Evolutionary conservation across 139 green algal genomes (phyloP).

Genomic region (Coelastrella sp.): DNA sequence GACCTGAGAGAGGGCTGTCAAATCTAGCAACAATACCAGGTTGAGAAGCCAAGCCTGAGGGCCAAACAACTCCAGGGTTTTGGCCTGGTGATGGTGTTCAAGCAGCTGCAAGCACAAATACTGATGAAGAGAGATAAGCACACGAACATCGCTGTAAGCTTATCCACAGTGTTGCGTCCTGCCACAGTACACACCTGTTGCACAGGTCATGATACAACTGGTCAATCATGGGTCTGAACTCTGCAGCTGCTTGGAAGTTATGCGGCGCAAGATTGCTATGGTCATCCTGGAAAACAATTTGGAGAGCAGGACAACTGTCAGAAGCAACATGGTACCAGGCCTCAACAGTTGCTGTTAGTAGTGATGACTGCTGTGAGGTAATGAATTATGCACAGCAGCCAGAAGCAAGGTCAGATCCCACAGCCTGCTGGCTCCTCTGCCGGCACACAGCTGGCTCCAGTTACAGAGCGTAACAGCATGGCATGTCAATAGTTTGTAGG

Average conservation of each 20-base stretch:
- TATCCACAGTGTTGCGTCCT: not conserved
- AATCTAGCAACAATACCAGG: too few relatives aligned
- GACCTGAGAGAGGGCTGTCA: too few relatives aligned
- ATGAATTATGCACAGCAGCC: not conserved
- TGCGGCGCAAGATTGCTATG: not conserved
- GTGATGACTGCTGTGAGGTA: not conserved
- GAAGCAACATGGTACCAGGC: not conserved
- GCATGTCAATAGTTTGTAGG: not conserved
- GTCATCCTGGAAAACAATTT: not conserved
- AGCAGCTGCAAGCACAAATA: not conserved
- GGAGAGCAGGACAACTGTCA: not conserved
- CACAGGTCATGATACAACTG: conserved; percentile 69
- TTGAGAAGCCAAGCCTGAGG: too few relatives aligned
- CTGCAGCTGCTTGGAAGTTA: conserved; percentile 84
- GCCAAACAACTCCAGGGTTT: too few relatives aligned
- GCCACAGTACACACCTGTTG: not conserved
- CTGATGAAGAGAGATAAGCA: not conserved
- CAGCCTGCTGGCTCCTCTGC: not conserved
- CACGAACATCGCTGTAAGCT: not conserved
- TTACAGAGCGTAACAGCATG: not conserved
- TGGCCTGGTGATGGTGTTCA: not conserved
- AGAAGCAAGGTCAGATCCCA: not conserved
- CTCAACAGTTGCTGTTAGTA: conserved; percentile 1
- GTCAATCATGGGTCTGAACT: conserved; percentile 90
- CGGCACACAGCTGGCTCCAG: not conserved